Evolutionary conservation across 257 asterid genomes (phyloP).

Genomic region (Cruciata laevipes): DNA sequence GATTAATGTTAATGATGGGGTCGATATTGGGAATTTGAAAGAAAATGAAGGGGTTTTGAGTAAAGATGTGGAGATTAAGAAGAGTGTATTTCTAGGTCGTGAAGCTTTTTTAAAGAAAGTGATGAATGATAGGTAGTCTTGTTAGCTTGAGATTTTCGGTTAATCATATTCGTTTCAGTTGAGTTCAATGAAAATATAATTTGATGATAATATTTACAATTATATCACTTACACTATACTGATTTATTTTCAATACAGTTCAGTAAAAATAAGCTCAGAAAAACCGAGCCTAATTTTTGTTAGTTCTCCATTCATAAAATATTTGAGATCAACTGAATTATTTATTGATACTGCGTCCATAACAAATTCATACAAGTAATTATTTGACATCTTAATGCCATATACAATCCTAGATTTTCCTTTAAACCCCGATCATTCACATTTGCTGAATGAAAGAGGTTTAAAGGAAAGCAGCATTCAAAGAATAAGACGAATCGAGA

Average conservation of each 20-base stretch:
- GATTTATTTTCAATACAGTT: too few relatives aligned
- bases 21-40: background rate
- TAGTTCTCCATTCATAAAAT: too few relatives aligned
- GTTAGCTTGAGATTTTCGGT: too few relatives aligned
- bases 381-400: background rate
- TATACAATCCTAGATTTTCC: background rate
- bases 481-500: background rate
- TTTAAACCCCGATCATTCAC: slow-evolving; percentile 6
- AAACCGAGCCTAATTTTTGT: too few relatives aligned
- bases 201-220: too few relatives aligned
- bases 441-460: slow-evolving; percentile 15
- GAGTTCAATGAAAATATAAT: too few relatives aligned
- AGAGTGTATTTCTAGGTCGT: slow-evolving; percentile 59
- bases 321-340: too few relatives aligned
- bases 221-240: too few relatives aligned
- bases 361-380: background rate
- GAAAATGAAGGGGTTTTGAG: background rate
- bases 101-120: slow-evolving; percentile 42
- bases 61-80: slow-evolving; percentile 6
- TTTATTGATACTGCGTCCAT: background rate
- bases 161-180: too few relatives aligned
- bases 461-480: slow-evolving; percentile 11
- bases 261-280: too few relatives aligned
- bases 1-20: slow-evolving; percentile 9
- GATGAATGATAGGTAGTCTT: slow-evolving; percentile 2